Evolutionary conservation across 2,329 filamentous ascomycete genomes (phyloP).

Genomic region (Hawksworthiomyces lignivorus): DNA sequence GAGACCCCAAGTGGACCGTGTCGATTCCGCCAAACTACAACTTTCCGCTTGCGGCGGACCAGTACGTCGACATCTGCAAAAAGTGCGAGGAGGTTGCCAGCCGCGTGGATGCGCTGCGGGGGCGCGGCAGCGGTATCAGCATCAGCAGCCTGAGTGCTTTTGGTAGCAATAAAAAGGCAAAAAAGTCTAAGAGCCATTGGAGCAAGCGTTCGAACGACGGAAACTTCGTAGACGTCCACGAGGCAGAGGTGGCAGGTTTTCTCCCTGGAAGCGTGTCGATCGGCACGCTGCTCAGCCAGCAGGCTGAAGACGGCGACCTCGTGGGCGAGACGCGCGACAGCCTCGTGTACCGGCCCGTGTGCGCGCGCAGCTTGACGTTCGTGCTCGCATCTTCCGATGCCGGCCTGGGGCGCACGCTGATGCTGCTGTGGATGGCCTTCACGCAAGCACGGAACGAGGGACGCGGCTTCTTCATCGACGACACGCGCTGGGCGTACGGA

Average conservation of each 20-base stretch:
- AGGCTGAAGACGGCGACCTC: slow-evolving; percentile 25
- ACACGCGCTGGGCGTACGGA: slow-evolving; percentile 77
- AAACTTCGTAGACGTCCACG: slow-evolving; percentile 66
- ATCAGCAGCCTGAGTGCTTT: neutral
- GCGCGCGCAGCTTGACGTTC: slow-evolving; percentile 67
- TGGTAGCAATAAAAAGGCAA: neutral
- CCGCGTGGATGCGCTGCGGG: slow-evolving; percentile 44
- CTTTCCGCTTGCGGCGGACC: slow-evolving; percentile 58
- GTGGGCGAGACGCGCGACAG: slow-evolving; percentile 38
- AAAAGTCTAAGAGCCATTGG: neutral
- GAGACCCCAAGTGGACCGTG: slow-evolving; percentile 68
- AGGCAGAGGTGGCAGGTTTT: slow-evolving; percentile 59
- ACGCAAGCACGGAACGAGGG: slow-evolving; percentile 68
- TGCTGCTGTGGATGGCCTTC: slow-evolving; percentile 79
- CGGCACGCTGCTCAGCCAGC: slow-evolving; percentile 22
- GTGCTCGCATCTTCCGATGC: slow-evolving; percentile 67
- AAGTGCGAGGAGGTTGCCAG: slow-evolving; percentile 59
- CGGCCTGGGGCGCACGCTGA: slow-evolving; percentile 67
- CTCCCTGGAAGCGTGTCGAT: slow-evolving; percentile 41
- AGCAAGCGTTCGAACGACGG: slow-evolving; percentile 36
- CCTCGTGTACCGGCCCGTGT: slow-evolving; percentile 46
- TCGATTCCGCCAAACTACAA: slow-evolving; percentile 60
- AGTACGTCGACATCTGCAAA: slow-evolving; percentile 63
- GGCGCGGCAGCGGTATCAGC: neutral
- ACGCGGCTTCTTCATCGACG: slow-evolving; percentile 75